A percentile compares a stretch with the other conserved stretches of the same genome.
Evolutionary conservation across 2,329 filamentous ascomycete species (phyloP).

Genomic region (Cladobotryum protrusum): DNA sequence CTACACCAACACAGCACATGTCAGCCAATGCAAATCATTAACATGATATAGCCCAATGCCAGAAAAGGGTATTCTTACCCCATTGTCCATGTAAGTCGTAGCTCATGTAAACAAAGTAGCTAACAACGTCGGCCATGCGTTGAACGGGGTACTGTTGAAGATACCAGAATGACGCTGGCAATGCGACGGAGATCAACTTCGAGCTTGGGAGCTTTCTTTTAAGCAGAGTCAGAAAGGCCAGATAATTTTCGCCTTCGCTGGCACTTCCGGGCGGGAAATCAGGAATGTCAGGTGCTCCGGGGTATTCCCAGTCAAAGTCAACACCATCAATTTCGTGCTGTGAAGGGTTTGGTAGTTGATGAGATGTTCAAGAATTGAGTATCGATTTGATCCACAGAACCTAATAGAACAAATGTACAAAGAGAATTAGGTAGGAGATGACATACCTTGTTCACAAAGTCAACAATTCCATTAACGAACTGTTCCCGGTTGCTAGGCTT

Average conservation of each 20-base stretch:
- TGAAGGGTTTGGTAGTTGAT: too few species aligned
- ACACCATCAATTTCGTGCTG: slow-evolving; percentile 34
- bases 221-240: slow-evolving; percentile 12
- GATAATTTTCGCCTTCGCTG: slow-evolving; percentile 13
- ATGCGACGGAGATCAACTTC: slow-evolving; percentile 30
- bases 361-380: too few species aligned
- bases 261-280: slow-evolving; percentile 22
- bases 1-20: too few species aligned
- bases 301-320: slow-evolving; percentile 40
- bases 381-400: too few species aligned
- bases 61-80: too few species aligned
- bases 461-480: too few species aligned
- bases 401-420: too few species aligned
- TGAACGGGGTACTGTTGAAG: slow-evolving; percentile 30
- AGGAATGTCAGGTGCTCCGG: slow-evolving; percentile 19
- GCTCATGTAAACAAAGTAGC: slow-evolving; percentile 29
- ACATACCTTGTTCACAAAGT: slow-evolving; percentile 29
- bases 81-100: slow-evolving; percentile 29
- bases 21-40: too few species aligned
- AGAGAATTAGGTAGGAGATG: too few species aligned
- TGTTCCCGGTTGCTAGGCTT: slow-evolving; percentile 25
- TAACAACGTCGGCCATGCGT: slow-evolving; percentile 20
- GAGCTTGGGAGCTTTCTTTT: slow-evolving; percentile 21
- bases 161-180: slow-evolving; percentile 35
- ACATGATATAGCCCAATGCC: too few species aligned